Evolutionary conservation across 176 grass and related monocot genomes (phyloP).

Genomic region (Elymus sibiricus): DNA sequence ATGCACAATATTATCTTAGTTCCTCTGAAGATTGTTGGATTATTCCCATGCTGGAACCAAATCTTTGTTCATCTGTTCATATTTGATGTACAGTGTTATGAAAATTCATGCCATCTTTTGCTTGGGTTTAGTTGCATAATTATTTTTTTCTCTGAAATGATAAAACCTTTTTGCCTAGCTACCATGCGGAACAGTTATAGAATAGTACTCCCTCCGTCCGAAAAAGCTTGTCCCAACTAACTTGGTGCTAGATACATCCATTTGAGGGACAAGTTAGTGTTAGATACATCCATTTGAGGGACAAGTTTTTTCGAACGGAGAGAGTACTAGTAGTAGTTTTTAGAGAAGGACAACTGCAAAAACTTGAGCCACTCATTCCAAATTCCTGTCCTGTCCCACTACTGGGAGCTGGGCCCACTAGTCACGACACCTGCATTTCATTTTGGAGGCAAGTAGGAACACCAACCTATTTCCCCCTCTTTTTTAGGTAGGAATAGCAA

Average conservation of each 20-base stretch:
- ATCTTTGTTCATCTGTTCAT: background rate
- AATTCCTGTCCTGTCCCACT: constrained; percentile 30
- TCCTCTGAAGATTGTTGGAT: constrained; percentile 3
- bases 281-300: too few relatives aligned
- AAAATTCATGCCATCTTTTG: background rate
- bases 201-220: background rate
- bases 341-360: constrained; percentile 24
- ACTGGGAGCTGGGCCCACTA: background rate
- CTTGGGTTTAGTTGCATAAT: background rate
- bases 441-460: background rate
- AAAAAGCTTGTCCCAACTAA: too few relatives aligned
- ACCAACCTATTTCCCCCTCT: background rate
- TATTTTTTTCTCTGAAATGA: background rate
- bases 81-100: background rate
- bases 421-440: background rate
- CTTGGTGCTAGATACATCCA: too few relatives aligned
- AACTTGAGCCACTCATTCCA: background rate
- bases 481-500: background rate
- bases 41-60: background rate
- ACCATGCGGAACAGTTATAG: background rate
- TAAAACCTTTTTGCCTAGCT: background rate
- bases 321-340: background rate
- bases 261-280: too few relatives aligned
- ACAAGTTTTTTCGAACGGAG: too few relatives aligned
- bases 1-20: background rate